phyloP scores from a whole-genome alignment of 1,139 yeast genomes.

The Yamadazyma dushanensis region DNA sequence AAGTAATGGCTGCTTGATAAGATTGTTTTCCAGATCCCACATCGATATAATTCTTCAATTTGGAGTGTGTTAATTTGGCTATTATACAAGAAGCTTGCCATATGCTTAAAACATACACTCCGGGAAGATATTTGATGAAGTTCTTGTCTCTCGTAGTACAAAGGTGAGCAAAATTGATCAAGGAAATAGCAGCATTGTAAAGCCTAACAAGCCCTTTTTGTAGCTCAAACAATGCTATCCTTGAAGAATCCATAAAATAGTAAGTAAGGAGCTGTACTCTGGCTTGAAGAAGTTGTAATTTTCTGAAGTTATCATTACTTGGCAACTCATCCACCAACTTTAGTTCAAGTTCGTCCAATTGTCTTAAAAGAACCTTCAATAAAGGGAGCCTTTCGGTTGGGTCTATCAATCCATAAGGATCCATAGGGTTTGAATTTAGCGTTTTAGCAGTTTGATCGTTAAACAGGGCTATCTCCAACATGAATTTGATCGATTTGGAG shows the following conservation, averaged over 20 bases:
- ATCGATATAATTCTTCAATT: slow-evolving; percentile 66
- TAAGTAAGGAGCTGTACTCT: slow-evolving; percentile 79
- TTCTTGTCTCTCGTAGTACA: slow-evolving; percentile 60
- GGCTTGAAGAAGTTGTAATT: slow-evolving; percentile 67
- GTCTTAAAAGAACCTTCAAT: slow-evolving; percentile 65
- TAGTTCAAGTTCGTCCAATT: slow-evolving; percentile 73
- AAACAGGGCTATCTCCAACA: slow-evolving; percentile 80
- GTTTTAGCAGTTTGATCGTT: slow-evolving; percentile 85
- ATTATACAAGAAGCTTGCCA: slow-evolving; percentile 94
- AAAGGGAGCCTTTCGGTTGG: slow-evolving; percentile 72
- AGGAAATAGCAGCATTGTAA: slow-evolving; percentile 74
- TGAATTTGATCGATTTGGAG: slow-evolving; percentile 64
- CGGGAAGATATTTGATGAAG: slow-evolving; percentile 79
- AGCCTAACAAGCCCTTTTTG: slow-evolving; percentile 74
- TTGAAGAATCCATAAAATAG: slow-evolving; percentile 68
- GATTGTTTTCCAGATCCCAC: slow-evolving; percentile 68
- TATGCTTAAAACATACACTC: slow-evolving; percentile 72
- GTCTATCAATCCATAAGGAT: slow-evolving; percentile 65
- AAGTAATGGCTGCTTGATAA: slow-evolving; percentile 66
- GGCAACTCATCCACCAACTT: slow-evolving; percentile 34
- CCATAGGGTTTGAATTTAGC: slow-evolving; percentile 69
- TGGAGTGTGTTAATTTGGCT: slow-evolving; percentile 75
- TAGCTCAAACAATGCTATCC: slow-evolving; percentile 59
- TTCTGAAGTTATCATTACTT: slow-evolving; percentile 59
- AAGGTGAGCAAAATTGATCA: slow-evolving; percentile 64